Base-by-base conservation (phyloP, 495 filamentous ascomycete genomes). In the Tuber magnatum region DNA sequence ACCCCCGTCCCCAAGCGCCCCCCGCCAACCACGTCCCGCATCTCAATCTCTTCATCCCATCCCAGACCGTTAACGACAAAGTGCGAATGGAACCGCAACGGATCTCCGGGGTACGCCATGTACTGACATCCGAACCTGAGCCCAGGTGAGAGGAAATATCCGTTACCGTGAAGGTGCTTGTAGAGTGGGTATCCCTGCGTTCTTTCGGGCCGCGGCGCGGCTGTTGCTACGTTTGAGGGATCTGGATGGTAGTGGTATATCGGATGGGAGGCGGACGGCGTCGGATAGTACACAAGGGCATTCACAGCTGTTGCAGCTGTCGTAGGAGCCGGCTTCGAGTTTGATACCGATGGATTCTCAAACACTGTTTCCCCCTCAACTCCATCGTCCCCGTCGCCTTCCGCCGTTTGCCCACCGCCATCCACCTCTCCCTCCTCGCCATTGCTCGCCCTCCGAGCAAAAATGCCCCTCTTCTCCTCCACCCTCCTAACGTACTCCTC, bases 41-140 rank as follows among this genome's bases (percentile, higher is more conserved):
- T 85, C 70, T 91, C 86, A 71, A 98, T 89, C 81, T 94, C 88
- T 78, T 97, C 87, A 76, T 99, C 91, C 93, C 93, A 97, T 10
- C 88, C 91, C 70, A 90, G 86, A 42, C 91, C 89, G 32, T 89
- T 89, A 39, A 90, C 91, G 74, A 97, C 84, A 82, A 97, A 98
- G 83, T 98, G 95, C 46, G 91, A 92, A 83, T 99, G 95, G 84
- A 94, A 99, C 16, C 96, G 91, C 41, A 98, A 85, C 0, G 95
- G 92, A 83, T 99, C 95, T 44, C 96, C 96, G 0, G 95, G 95
- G 81, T 99, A 98, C 1, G 94, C 94, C 74, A 92, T 91, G 84
- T 93, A 97, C 81, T 97, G 90, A 80, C 93, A 96, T 44, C 95
- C 95, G 81, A 99, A 99, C 40, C 95, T 92, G 42, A 99, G 86